Evolutionary conservation across 257 asterid species (phyloP).

Genomic region (Cinchona pubescens): DNA sequence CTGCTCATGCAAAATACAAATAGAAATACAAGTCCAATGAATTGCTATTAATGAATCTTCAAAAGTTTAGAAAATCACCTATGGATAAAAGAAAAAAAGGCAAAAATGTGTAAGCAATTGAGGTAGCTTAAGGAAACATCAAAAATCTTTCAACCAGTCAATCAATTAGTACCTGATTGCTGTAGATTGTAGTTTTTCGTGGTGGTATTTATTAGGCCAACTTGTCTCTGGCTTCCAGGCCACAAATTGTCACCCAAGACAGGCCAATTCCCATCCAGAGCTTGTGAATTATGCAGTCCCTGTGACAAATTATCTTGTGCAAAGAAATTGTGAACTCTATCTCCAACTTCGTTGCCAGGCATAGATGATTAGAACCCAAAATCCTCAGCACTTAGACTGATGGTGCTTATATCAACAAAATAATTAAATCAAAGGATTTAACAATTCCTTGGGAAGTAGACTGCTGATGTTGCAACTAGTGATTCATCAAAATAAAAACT

Average conservation of each 20-base stretch:
- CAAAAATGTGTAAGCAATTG: neutral
- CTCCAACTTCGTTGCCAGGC: conserved; percentile 92
- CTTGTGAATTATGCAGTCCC: conserved; percentile 63
- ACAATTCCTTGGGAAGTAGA: neutral
- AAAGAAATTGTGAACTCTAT: conserved; percentile 89
- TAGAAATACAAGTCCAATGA: neutral
- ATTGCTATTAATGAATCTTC: neutral
- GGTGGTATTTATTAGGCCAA: conserved; percentile 38
- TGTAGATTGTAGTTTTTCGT: conserved; percentile 44
- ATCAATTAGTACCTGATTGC: conserved; percentile 25
- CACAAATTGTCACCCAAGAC: conserved; percentile 45
- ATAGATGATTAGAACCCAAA: conserved; percentile 56
- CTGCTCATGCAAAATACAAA: conserved; percentile 37
- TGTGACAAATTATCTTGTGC: conserved; percentile 63
- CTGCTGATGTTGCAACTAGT: neutral
- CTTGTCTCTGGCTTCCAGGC: conserved; percentile 61
- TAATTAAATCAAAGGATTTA: neutral
- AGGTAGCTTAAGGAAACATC: neutral
- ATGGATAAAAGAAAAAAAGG: neutral
- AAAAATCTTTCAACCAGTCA: neutral
- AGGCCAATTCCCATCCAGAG: conserved; percentile 60
- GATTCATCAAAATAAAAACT: neutral
- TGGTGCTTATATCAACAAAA: conserved; percentile 13
- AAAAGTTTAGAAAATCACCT: neutral
- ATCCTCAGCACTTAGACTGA: conserved; percentile 10